Evolutionary conservation across 192 early-diverging fungal genomes (phyloP), one percentile per base, ranked within the genome.

Genomic region (Geosiphon pyriformis): DNA sequence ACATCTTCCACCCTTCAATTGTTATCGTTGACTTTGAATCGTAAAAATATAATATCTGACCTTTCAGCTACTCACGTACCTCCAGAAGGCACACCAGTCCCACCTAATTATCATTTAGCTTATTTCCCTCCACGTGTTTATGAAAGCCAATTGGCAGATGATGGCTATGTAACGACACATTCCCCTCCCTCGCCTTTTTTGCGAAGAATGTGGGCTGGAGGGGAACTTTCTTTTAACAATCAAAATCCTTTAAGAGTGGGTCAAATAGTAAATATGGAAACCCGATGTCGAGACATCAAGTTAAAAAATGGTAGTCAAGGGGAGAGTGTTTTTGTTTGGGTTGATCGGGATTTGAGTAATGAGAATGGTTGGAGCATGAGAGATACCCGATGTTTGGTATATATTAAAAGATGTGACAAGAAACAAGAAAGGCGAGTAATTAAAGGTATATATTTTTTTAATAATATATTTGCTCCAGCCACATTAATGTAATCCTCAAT

Each of bases 191-290:
- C 68, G 15, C 88, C 90, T 0, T 94, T 84, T 67, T 55, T 76
- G 17, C 84, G 84, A 35, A 85, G 94, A 4, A 89, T 96, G 85
- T 96, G 94, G 94, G 92, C 87, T 2, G 93, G 94, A 12, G 93
- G 90, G 8, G 71, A 78, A 25, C 78, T 91, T 15, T 78, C 77
- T 34, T 89, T 81, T 59, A 83, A 76, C 48, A 58, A 70, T 12
- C 63, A 49, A 0, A 90, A 92, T 59, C 79, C 81, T 12, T 72
- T 93, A 48, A 61, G 78, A 4, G 78, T 90, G 11, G 87, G 88
- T n/a, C 74, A 90, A 49, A 55, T 82, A 2, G 84, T 84, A 25
- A 72, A 69, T 17, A 82, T 88, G 81, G 80, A 68, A 51, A 84
- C 85, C 25, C 75, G 69, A 27, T 71, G 89, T 49, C 74, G 81